Evolutionary conservation across 2,329 filamentous ascomycete genomes (phyloP).

Genomic region (Cryoendolithus antarcticus): DNA sequence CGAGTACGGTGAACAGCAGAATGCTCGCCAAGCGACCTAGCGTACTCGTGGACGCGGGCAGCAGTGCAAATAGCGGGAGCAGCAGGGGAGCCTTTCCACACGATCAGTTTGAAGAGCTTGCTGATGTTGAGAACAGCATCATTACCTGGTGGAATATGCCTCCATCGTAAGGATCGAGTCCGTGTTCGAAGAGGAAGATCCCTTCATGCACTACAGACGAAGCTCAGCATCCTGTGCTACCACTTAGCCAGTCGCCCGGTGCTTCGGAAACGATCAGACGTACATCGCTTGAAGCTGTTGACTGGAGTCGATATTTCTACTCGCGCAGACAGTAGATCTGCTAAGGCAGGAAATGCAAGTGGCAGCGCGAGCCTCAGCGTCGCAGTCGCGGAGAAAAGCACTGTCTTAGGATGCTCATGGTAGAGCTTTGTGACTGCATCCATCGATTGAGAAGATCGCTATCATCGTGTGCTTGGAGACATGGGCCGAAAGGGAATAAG

Average conservation of each 20-base stretch:
- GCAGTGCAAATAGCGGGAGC: conserved; percentile 77
- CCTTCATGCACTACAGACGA: conserved; percentile 71
- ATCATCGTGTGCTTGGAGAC: conserved; percentile 7
- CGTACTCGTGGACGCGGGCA: conserved; percentile 56
- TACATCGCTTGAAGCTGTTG: conserved; percentile 94
- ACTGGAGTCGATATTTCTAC: conserved; percentile 96
- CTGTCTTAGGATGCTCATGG: conserved; percentile 36
- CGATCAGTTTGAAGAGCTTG: conserved; percentile 1
- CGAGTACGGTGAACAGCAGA: conserved; percentile 67
- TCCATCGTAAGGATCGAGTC: conserved; percentile 93
- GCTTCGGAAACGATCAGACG: conserved; percentile 22
- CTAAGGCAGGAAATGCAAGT: conserved; percentile 66
- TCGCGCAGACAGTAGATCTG: conserved; percentile 73
- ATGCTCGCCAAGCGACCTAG: conserved; percentile 46
- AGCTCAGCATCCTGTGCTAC: conserved; percentile 17
- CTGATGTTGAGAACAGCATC: not conserved
- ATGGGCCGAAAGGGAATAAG: not conserved
- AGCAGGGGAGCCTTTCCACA: conserved; percentile 64
- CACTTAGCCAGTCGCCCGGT: conserved; percentile 6
- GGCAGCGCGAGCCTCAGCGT: conserved; percentile 70
- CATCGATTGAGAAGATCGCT: conserved; percentile 9
- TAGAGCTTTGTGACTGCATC: conserved; percentile 15
- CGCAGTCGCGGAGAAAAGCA: conserved; percentile 64
- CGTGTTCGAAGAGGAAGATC: conserved; percentile 87
- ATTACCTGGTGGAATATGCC: conserved; percentile 61